Percentiles rank a stretch among this genome's conserved stretches.
These are phyloP conservation scores for Boletales sp. DNA, from an alignment of 768 basidiomycete species.

Conservation along the genomic window DNA sequence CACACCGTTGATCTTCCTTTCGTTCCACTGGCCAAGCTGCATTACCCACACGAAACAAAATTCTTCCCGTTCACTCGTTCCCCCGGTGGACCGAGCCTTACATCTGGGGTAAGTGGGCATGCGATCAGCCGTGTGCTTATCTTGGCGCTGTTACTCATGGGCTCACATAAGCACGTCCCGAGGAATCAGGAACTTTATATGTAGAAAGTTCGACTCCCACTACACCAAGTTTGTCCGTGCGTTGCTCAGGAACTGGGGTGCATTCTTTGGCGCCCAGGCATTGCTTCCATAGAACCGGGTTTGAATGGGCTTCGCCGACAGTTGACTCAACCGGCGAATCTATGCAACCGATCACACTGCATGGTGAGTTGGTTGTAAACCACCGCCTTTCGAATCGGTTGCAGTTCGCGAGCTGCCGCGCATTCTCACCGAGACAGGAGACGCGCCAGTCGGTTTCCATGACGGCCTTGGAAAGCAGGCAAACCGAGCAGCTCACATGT, in stretches of 20 bases:
- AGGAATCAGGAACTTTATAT: constrained; percentile 9
- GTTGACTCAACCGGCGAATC: constrained; percentile 5
- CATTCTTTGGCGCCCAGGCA: constrained; percentile 9
- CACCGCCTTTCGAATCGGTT: constrained; percentile 2
- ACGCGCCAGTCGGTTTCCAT: constrained; percentile 16
- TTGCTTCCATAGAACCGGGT: constrained; percentile 1
- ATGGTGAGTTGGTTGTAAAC: background rate
- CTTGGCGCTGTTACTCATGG: constrained; percentile 10
- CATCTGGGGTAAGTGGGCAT: constrained; percentile 14
- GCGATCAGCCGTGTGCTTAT: constrained; percentile 11
- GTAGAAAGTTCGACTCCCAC: constrained; percentile 9
- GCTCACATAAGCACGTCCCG: constrained; percentile 3
- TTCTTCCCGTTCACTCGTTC: background rate
- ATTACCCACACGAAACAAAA: constrained; percentile 7
- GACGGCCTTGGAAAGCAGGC: background rate
- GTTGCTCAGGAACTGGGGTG: constrained; percentile 29
- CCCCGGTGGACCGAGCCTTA: constrained; percentile 7
- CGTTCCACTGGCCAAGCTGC: background rate
- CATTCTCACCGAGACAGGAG: constrained; percentile 2
- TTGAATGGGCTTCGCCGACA: constrained; percentile 5
- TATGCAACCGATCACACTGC: constrained; percentile 5
- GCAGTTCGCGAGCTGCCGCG: background rate
- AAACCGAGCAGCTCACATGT: background rate
- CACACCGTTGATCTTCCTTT: background rate
- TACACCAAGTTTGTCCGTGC: constrained; percentile 8